phyloP scores from a whole-genome alignment of 371 early-diverging fungal species.

The Mortierella sp. region DNA sequence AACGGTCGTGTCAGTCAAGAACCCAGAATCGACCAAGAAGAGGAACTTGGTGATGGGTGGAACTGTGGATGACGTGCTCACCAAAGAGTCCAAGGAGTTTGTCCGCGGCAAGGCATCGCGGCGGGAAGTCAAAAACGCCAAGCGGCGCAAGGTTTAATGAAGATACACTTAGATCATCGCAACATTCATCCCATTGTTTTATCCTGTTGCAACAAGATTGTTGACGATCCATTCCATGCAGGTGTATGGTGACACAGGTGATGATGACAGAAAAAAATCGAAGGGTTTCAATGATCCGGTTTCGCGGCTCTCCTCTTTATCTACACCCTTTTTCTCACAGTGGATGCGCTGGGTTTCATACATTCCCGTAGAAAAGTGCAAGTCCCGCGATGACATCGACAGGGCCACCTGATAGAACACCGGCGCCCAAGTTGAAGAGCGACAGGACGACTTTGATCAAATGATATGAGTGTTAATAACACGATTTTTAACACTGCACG shows the following conservation, averaged over 20 bases:
- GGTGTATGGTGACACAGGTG: too few species aligned
- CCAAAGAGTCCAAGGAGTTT: slow-evolving; percentile 50
- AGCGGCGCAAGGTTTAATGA: slow-evolving; percentile 45
- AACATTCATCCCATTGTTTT: too few species aligned
- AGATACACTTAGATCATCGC: too few species aligned
- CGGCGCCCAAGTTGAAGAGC: slow-evolving; percentile 43
- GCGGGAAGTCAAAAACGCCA: slow-evolving; percentile 37
- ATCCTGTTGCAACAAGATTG: too few species aligned
- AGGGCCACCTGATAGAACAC: slow-evolving; percentile 49
- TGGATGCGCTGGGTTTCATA: slow-evolving; percentile 85
- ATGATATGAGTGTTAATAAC: too few species aligned
- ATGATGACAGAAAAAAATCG: too few species aligned
- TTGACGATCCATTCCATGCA: too few species aligned
- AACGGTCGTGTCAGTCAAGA: slow-evolving; percentile 81
- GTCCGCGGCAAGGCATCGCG: slow-evolving; percentile 47
- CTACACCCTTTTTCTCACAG: slow-evolving; percentile 62
- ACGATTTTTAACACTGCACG: too few species aligned
- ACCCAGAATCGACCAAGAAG: slow-evolving; percentile 79
- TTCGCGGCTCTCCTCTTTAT: too few species aligned
- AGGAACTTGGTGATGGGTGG: slow-evolving; percentile 42
- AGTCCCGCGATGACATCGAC: slow-evolving; percentile 64
- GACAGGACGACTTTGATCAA: slow-evolving; percentile 35
- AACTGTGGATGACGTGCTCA: slow-evolving; percentile 39
- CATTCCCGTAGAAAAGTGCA: slow-evolving; percentile 87
- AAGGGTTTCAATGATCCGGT: too few species aligned